Conservation (phyloP, 2,329 filamentous ascomycete genomes). For the Trichoderma oligosporum region DNA sequence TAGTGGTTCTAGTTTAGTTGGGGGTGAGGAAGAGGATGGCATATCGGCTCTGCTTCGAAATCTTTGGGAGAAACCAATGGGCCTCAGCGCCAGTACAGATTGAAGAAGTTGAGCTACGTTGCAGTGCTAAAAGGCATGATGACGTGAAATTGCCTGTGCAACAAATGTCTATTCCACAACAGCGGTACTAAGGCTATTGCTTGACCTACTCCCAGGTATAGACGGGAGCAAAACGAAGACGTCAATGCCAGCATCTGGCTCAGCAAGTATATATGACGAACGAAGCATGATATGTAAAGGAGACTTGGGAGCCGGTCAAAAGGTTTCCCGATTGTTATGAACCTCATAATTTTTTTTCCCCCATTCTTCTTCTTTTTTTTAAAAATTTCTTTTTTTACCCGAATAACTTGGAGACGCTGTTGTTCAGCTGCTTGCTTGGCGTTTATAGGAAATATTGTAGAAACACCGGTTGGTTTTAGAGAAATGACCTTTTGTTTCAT, state of each 20-base stretch:
- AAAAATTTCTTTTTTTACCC: neutral
- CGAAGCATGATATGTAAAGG: neutral
- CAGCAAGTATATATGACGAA: neutral
- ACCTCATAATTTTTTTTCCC: neutral
- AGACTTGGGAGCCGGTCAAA: neutral
- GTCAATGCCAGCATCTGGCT: neutral
- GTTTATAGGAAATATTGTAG: slow-evolving; percentile 6
- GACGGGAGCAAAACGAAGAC: neutral
- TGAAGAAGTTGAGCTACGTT: neutral
- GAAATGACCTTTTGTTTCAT: neutral
- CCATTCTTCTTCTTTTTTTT: neutral
- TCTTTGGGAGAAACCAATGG: slow-evolving; percentile 59
- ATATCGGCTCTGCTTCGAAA: slow-evolving; percentile 52
- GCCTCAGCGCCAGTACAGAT: slow-evolving; percentile 49
- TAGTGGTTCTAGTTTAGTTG: slow-evolving; percentile 49
- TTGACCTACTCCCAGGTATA: neutral
- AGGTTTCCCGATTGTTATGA: neutral
- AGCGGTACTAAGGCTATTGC: too few relatives aligned
- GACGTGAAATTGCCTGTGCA: neutral
- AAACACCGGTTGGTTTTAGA: neutral
- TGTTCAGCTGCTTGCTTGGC: neutral
- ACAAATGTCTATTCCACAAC: neutral
- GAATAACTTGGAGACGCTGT: neutral
- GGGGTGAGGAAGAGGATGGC: slow-evolving; percentile 49
- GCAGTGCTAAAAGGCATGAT: too few relatives aligned